phyloP scores from a whole-genome alignment of 1,139 yeast species.

The Pichia sp. region DNA sequence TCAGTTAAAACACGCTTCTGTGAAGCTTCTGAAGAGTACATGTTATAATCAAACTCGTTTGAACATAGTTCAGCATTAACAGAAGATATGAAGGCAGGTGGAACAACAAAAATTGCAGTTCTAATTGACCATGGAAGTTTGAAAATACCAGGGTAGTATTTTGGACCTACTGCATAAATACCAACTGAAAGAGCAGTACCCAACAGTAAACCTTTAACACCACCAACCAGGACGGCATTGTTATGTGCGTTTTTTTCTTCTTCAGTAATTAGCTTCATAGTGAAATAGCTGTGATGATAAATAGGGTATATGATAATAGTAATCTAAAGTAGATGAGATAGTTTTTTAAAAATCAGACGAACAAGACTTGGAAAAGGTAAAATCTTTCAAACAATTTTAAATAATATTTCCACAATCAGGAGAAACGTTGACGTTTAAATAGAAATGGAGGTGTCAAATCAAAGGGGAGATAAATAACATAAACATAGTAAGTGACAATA shows the following conservation, averaged over 20 bases:
- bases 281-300: not conserved
- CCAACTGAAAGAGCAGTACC: conserved; percentile 53
- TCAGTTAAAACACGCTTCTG: conserved; percentile 39
- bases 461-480: not conserved
- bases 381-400: too few species aligned
- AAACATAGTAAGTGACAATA: not conserved
- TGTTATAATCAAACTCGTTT: conserved; percentile 43
- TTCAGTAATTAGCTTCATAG: conserved; percentile 62
- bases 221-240: conserved; percentile 52
- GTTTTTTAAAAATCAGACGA: too few species aligned
- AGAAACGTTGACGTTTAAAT: not conserved
- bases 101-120: conserved; percentile 52
- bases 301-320: not conserved
- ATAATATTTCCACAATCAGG: too few species aligned
- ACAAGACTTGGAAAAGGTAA: too few species aligned
- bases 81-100: conserved; percentile 51
- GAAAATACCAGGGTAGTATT: conserved; percentile 37
- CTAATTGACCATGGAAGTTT: conserved; percentile 46
- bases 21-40: conserved; percentile 36
- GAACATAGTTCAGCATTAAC: conserved; percentile 58
- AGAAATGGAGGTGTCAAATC: not conserved
- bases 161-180: conserved; percentile 37
- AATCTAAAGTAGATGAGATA: not conserved
- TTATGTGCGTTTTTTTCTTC: conserved; percentile 64
- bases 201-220: conserved; percentile 50